Evolutionary conservation across 495 filamentous ascomycete genomes (phyloP).

Genomic region (Usnea hakonensis): DNA sequence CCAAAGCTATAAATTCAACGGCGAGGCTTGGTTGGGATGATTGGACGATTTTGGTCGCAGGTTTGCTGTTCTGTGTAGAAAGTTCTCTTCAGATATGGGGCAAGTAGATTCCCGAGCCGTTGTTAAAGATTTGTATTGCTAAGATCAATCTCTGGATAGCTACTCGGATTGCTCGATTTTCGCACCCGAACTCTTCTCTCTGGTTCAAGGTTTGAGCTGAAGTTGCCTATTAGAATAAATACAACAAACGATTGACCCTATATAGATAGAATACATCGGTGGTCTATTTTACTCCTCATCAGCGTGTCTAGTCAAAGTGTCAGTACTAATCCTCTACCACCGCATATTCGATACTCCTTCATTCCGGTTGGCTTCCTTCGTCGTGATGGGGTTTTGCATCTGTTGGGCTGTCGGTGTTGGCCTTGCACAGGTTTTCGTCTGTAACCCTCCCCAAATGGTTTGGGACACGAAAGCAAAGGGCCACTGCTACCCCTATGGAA

Average conservation of each 20-base stretch:
- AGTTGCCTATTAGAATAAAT: not conserved
- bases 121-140: not conserved
- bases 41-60: not conserved
- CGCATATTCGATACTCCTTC: not conserved
- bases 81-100: not conserved
- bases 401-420: slow-evolving; percentile 1
- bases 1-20: not conserved
- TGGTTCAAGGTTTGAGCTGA: not conserved
- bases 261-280: slow-evolving; percentile 1
- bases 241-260: not conserved
- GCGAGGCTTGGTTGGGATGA: not conserved
- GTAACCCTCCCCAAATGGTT: not conserved
- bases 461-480: not conserved
- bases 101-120: not conserved
- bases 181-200: not conserved
- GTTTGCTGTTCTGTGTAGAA: not conserved
- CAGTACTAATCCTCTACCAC: not conserved
- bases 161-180: not conserved
- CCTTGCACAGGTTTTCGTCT: not conserved
- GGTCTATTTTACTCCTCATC: not conserved
- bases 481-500: not conserved
- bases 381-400: not conserved
- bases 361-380: not conserved
- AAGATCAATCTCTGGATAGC: not conserved
- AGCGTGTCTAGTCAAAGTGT: not conserved